Evolutionary conservation across 176 grass and related monocot species (phyloP), one percentile per base, ranked within the genome.

Genomic region (Triticum urartu): DNA sequence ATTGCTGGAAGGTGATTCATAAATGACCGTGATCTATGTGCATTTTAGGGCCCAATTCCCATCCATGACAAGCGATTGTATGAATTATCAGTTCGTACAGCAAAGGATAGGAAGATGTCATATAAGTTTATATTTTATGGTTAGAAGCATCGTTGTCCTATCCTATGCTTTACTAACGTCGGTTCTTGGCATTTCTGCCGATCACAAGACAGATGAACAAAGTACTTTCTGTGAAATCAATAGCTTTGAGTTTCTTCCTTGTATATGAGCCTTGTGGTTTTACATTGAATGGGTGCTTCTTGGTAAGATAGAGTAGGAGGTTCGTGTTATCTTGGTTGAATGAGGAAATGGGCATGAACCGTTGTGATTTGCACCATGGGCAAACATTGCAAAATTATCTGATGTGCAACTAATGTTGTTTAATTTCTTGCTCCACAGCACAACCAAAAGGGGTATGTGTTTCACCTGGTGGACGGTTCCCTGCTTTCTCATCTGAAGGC

Each of bases 381-480:
- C 63, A 78, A 25, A 67, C 20, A 64, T 52, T 33, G 58, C 32
- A 61, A 17, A 60, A 5, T 72, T 26, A 62, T 74, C 35, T 62
- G 35, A 21, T 84, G 81, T n/a, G 21, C 45, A 25, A 4, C 24
- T 24, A 9, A 54, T 75, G 9, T 5, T 34, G 1, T 67, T 1
- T 25, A 40, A 59, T 85, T 71, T 86, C 52, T 81, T 54, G 22
- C 14, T 68, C 60, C 52, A 47, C 76, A 92, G 92, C 85, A 75
- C 79, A 91, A 80, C 79, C 74, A 9, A 92, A 92, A 74, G 92
- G 92, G 65, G 76, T 93, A 56, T 99, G 97, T 80, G 43, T 94
- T 90, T 94, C 92, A 63, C 92, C 94, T 81, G 92, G 94, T 59
- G 94, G 97, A 11, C 84, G 94, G 21, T 99, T 99, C 68, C 94